Conservation (phyloP, 1,284 basidiomycete genomes). For the Trametes polyzona region DNA sequence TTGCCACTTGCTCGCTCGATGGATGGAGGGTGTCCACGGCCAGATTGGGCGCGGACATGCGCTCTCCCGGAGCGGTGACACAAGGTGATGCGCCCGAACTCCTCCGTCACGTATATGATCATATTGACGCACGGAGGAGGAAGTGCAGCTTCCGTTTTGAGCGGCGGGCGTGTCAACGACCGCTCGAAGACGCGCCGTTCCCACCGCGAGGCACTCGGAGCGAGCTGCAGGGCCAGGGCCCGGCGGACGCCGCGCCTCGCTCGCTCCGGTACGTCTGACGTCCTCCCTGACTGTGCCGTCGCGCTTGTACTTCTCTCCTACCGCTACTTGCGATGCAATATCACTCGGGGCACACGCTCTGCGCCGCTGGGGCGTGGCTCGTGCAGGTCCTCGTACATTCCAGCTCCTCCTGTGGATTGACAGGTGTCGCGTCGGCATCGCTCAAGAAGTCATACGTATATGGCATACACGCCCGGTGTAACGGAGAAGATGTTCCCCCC, state of each 20-base stretch:
- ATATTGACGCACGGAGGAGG: constrained; percentile 6
- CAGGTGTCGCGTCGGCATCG: neutral
- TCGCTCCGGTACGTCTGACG: constrained; percentile 3
- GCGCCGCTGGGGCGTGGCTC: neutral
- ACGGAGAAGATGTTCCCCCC: neutral
- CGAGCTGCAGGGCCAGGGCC: neutral
- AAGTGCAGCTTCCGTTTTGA: neutral
- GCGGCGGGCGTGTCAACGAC: neutral
- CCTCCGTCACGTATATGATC: constrained; percentile 16
- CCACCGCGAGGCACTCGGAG: constrained; percentile 16
- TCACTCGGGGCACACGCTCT: too few relatives aligned
- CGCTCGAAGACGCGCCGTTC: neutral
- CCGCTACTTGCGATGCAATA: neutral
- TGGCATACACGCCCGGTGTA: neutral
- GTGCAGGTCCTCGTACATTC: neutral
- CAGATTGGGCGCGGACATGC: constrained; percentile 11
- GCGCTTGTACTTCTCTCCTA: neutral
- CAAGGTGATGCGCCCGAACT: constrained; percentile 3
- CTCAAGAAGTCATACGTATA: neutral
- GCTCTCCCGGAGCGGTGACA: constrained; percentile 8
- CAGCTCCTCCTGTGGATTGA: neutral
- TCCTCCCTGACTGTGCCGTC: neutral
- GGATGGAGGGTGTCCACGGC: neutral
- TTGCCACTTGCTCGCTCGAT: neutral
- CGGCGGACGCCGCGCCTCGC: constrained; percentile 5